A percentile compares a stretch with the other conserved stretches of the same genome.
Evolutionary conservation across 2,329 filamentous ascomycete genomes (phyloP).

Genomic region (Rutstroemia sp.): DNA sequence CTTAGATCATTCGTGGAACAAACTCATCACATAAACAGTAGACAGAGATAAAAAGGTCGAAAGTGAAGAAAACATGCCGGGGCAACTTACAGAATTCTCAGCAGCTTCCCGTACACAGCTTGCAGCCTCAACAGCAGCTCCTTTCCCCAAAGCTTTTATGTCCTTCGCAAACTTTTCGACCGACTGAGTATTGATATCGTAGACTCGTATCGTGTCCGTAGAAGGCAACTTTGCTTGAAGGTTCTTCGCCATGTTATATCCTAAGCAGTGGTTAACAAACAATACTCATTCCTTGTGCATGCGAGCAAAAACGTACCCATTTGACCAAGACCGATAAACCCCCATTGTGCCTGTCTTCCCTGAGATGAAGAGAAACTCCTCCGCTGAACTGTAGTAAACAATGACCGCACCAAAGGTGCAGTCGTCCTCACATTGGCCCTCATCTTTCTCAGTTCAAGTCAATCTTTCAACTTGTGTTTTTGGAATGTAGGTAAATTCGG

Average conservation of each 20-base stretch:
- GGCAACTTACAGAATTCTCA: constrained; percentile 53
- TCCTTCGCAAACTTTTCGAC: constrained; percentile 48
- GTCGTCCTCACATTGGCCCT: constrained; percentile 20
- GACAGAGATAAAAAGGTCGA: not conserved
- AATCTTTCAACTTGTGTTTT: constrained; percentile 5
- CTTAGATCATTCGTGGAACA: constrained; percentile 28
- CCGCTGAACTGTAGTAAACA: constrained; percentile 17
- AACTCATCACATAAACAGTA: constrained; percentile 25
- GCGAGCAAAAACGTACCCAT: constrained; percentile 42
- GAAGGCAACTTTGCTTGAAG: constrained; percentile 57
- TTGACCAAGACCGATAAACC: constrained; percentile 52
- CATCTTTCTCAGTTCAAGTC: constrained; percentile 13
- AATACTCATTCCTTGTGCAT: constrained; percentile 9
- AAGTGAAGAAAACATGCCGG: constrained; percentile 1
- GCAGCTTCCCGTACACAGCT: constrained; percentile 53
- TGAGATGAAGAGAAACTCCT: constrained; percentile 39
- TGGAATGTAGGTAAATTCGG: not conserved
- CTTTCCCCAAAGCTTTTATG: constrained; percentile 29
- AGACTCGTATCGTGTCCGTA: constrained; percentile 54
- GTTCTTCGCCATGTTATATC: constrained; percentile 67
- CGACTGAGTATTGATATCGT: constrained; percentile 55
- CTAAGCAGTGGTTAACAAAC: constrained; percentile 33
- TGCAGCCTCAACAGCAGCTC: constrained; percentile 46
- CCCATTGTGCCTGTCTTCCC: constrained; percentile 43
- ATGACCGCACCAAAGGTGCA: constrained; percentile 18